Percentiles rank a stretch among this genome's conserved stretches.
phyloP scores from a whole-genome alignment of 2,329 filamentous ascomycete species.

The Metarhizium guizhouense region DNA sequence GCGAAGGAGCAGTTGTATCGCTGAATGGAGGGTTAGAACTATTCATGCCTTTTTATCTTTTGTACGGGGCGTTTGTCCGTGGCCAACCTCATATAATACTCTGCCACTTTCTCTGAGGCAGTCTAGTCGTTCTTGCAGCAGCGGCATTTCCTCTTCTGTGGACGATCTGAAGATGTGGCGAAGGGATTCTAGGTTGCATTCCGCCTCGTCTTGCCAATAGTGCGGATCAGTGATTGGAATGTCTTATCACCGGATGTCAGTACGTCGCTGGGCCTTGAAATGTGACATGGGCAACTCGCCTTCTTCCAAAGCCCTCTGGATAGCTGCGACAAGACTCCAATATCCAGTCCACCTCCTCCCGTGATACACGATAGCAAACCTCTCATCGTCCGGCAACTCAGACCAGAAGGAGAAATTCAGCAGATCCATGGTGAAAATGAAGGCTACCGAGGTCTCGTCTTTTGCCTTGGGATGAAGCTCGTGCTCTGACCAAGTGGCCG shows the following conservation, averaged over 20 bases:
- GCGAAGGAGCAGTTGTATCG: slow-evolving; percentile 67
- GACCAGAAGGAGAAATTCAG: slow-evolving; percentile 98
- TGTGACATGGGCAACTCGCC: slow-evolving; percentile 29
- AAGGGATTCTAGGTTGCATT: slow-evolving; percentile 67
- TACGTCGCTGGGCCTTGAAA: neutral
- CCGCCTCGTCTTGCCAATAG: slow-evolving; percentile 73
- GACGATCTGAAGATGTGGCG: slow-evolving; percentile 75
- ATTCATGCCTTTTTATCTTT: neutral
- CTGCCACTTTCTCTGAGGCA: slow-evolving; percentile 77
- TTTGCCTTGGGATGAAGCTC: slow-evolving; percentile 81
- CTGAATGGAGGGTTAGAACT: slow-evolving; percentile 28
- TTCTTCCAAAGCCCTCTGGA: slow-evolving; percentile 85
- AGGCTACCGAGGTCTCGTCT: slow-evolving; percentile 72
- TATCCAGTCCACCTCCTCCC: slow-evolving; percentile 87
- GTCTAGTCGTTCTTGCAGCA: slow-evolving; percentile 66
- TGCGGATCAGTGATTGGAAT: slow-evolving; percentile 83
- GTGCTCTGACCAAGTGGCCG: slow-evolving; percentile 77
- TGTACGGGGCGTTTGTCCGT: neutral
- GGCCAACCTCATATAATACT: slow-evolving; percentile 64
- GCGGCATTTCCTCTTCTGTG: slow-evolving; percentile 78
- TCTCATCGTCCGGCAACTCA: slow-evolving; percentile 54
- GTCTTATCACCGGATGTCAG: slow-evolving; percentile 33
- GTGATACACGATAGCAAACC: slow-evolving; percentile 76
- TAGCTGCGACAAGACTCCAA: slow-evolving; percentile 80
- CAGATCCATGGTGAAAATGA: slow-evolving; percentile 96